phyloP scores from a whole-genome alignment of 768 basidiomycete genomes.

The Collybia sp. region DNA sequence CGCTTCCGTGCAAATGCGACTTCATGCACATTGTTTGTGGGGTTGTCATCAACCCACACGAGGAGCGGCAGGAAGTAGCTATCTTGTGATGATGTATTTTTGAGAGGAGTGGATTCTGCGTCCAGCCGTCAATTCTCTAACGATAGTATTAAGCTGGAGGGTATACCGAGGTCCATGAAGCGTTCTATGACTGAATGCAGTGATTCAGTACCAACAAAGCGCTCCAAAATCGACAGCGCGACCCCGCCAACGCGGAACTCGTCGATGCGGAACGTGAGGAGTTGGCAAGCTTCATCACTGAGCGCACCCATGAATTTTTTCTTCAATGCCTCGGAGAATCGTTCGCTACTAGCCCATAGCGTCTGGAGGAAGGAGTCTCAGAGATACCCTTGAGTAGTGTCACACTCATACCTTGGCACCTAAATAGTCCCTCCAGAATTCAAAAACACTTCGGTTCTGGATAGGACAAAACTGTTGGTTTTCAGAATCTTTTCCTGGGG shows the following conservation, averaged over 20 bases:
- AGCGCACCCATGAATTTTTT: conserved; percentile 8
- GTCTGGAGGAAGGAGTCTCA: neutral
- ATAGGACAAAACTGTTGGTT: neutral
- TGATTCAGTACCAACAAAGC: conserved; percentile 9
- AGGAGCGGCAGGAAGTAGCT: conserved; percentile 11
- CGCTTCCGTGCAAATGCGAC: conserved; percentile 9
- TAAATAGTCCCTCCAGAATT: conserved; percentile 18
- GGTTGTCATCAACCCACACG: conserved; percentile 24
- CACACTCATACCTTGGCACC: conserved; percentile 14
- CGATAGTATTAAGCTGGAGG: neutral
- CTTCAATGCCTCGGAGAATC: conserved; percentile 7
- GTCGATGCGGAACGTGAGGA: conserved; percentile 11
- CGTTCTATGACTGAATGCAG: conserved; percentile 8
- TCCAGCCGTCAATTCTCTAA: neutral
- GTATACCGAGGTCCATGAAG: neutral
- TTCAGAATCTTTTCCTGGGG: neutral
- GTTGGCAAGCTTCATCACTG: conserved; percentile 7
- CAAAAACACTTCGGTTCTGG: conserved; percentile 8
- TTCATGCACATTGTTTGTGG: conserved; percentile 10
- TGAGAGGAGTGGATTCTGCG: neutral
- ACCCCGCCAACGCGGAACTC: conserved; percentile 16
- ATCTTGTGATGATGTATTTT: neutral
- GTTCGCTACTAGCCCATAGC: neutral
- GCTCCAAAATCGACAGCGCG: conserved; percentile 12
- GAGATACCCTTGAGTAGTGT: neutral